Percentiles rank a stretch among this genome's conserved stretches.
These are phyloP conservation scores for Theileria annulata DNA, from an alignment of 169 alveolate genomes.

Conservation along the genomic window DNA sequence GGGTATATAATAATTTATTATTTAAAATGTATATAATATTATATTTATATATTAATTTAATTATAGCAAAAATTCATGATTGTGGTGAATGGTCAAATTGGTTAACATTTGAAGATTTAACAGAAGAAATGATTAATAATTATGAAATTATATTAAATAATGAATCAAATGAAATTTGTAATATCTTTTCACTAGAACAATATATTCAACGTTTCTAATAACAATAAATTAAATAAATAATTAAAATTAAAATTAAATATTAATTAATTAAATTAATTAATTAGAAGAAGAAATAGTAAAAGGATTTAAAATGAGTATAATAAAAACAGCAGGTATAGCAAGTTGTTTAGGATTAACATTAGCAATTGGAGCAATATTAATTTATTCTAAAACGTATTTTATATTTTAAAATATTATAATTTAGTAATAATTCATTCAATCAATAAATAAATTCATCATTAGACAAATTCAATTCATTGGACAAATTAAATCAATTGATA, in stretches of 20 bases:
- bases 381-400: conserved; percentile 11
- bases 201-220: conserved; percentile 12
- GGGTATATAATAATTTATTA: neutral
- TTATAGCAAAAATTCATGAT: neutral
- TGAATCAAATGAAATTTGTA: neutral
- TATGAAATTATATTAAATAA: too few species aligned
- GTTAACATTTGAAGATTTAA: conserved; percentile 1
- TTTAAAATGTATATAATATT: neutral
- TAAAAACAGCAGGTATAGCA: conserved; percentile 5
- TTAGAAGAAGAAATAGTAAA: neutral
- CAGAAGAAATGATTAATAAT: neutral
- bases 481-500: too few species aligned
- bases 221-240: neutral
- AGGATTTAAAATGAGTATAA: neutral
- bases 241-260: too few species aligned
- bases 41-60: neutral
- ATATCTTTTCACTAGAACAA: neutral
- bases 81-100: conserved; percentile 25
- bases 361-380: conserved; percentile 7
- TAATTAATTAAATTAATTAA: too few species aligned
- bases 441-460: too few species aligned
- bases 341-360: neutral
- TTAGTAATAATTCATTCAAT: too few species aligned
- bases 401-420: neutral
- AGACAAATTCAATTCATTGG: too few species aligned